Evolutionary conservation across 805 yeast genomes (phyloP), one percentile per base, ranked within the genome.

Genomic region (Tetrapisispora taiwanensis): DNA sequence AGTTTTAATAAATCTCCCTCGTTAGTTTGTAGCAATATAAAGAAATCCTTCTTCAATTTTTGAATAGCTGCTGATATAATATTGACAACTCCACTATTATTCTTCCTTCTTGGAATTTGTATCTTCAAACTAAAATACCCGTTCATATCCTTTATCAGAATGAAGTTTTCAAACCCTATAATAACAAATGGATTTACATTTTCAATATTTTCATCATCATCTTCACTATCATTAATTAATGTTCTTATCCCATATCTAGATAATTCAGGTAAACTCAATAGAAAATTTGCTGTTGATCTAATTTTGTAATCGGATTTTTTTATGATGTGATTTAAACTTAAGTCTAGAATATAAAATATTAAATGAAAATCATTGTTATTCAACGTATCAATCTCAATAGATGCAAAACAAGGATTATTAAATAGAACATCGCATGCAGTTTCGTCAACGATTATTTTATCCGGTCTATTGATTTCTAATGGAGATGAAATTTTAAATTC

Each of bases 351-450:
- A 63, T 90, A 90, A 58, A 76, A 83, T 3, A 76, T 73, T 42
- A 90, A 66, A 26, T 55, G 51, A 41, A 65, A 70, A 46, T 55
- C 56, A 18, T 53, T 56, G 27, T 60, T 56, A 28, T 65, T 65
- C 7, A 67, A 55, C 46, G 76, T 72, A 43, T 76, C 81, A 7
- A 75, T 64, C 56, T 90, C 97, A 7, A 92, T 63, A 0, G 89
- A 73, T 0, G 87, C 94, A 72, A 89, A 90, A 9, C 78, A 58
- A 0, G 97, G 97, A 55, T 87, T 88, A 17, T 83, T 92, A 59
- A 72, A 81, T 0, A 81, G 84, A 2, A 81, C 82, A 57, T 88
- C 95, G 39, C 90, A 57, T 0, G 83, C 81, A 15, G 74, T 62
- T 2, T 79, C 54, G 14, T 61, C 61, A 28, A 82, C 66, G 0